These are phyloP conservation scores for Aspergillus ustus DNA, from an alignment of 2,329 filamentous ascomycete genomes.

Conservation along the genomic window DNA sequence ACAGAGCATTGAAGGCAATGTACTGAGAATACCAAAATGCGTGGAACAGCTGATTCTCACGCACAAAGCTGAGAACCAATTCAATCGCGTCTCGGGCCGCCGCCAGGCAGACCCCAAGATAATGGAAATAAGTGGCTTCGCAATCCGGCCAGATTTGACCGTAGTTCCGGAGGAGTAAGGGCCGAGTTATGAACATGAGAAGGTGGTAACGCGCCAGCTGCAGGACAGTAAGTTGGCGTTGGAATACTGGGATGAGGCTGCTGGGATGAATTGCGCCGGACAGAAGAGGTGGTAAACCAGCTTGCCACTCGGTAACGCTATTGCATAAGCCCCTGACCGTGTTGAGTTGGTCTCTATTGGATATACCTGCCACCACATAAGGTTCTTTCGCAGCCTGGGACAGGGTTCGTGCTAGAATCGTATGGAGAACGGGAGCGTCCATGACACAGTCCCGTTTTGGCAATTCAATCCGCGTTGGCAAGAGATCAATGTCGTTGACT, in stretches of 20 bases:
- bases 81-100: conserved; percentile 26
- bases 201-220: conserved; percentile 28
- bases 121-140: conserved; percentile 16
- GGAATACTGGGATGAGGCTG: conserved; percentile 26
- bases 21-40: conserved; percentile 33
- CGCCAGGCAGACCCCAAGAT: conserved; percentile 23
- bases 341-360: conserved; percentile 15
- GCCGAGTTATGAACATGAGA: conserved; percentile 28
- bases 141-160: conserved; percentile 24
- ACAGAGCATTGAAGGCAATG: conserved; percentile 30
- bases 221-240: conserved; percentile 28
- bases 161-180: conserved; percentile 26
- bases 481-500: conserved; percentile 26
- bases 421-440: conserved; percentile 30
- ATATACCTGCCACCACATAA: conserved; percentile 25
- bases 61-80: conserved; percentile 25
- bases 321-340: conserved; percentile 18
- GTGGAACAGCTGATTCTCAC: conserved; percentile 27
- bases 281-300: conserved; percentile 22
- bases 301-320: conserved; percentile 22
- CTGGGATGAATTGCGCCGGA: conserved; percentile 27
- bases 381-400: conserved; percentile 26
- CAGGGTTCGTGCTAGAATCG: conserved; percentile 24
- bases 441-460: conserved; percentile 28
- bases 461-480: background rate